These are phyloP conservation scores for Chalciporus chontae DNA, from an alignment of 768 basidiomycete genomes.

Conservation along the genomic window DNA sequence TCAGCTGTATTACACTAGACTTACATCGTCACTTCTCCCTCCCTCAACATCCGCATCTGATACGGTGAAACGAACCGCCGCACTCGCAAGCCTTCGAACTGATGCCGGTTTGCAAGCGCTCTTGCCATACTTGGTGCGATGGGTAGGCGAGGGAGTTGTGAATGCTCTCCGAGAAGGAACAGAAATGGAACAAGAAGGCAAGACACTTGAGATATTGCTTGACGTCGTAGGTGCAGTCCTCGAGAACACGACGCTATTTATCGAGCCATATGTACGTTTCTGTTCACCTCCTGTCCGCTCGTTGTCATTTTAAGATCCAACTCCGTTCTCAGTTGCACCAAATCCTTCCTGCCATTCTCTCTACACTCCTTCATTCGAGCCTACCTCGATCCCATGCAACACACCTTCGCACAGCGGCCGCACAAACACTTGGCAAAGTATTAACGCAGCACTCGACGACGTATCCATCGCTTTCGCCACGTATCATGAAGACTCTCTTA, in stretches of 20 bases:
- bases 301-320: neutral
- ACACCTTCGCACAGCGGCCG: conserved; percentile 73
- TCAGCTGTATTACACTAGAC: conserved; percentile 89
- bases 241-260: conserved; percentile 84
- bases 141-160: conserved; percentile 89
- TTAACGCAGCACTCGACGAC: conserved; percentile 83
- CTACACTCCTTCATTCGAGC: conserved; percentile 83
- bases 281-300: neutral
- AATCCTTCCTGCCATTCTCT: conserved; percentile 89
- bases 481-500: conserved; percentile 92
- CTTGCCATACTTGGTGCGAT: conserved; percentile 89
- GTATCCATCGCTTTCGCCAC: conserved; percentile 81
- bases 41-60: conserved; percentile 46
- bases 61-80: conserved; percentile 75
- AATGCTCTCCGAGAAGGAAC: conserved; percentile 46
- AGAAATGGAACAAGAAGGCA: conserved; percentile 63
- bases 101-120: conserved; percentile 92
- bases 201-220: conserved; percentile 73
- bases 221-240: conserved; percentile 83
- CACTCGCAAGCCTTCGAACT: conserved; percentile 80
- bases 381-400: conserved; percentile 70
- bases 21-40: conserved; percentile 81
- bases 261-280: conserved; percentile 88
- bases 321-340: conserved; percentile 72
- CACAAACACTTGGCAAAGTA: conserved; percentile 80